These are phyloP conservation scores for Penicillium bovifimosum DNA, from an alignment of 495 filamentous ascomycete species.

Conservation along the genomic window DNA sequence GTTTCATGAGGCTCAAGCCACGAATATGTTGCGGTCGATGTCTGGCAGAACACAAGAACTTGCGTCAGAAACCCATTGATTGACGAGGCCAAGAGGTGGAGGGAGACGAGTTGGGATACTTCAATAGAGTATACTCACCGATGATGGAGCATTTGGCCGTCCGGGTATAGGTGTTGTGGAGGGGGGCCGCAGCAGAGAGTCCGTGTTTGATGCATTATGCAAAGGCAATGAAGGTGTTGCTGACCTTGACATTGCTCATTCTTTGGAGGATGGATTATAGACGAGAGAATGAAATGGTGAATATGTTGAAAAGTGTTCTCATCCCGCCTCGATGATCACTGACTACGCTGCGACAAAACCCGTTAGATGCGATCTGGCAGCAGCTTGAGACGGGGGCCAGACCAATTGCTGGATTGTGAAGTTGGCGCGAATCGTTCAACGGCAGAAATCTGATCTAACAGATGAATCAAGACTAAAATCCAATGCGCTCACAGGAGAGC, in stretches of 20 bases:
- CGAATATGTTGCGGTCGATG: slow-evolving; percentile 55
- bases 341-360: slow-evolving; percentile 7
- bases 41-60: slow-evolving; percentile 27
- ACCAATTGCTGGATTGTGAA: slow-evolving; percentile 11
- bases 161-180: slow-evolving; percentile 34
- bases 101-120: not conserved
- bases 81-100: not conserved
- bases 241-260: slow-evolving; percentile 60
- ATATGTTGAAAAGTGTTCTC: slow-evolving; percentile 23
- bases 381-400: slow-evolving; percentile 21
- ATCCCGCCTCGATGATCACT: slow-evolving; percentile 28
- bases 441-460: slow-evolving; percentile 2
- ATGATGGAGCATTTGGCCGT: slow-evolving; percentile 29
- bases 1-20: slow-evolving; percentile 69
- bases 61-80: slow-evolving; percentile 6
- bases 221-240: slow-evolving; percentile 51
- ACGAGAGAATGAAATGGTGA: slow-evolving; percentile 9
- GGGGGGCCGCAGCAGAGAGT: slow-evolving; percentile 28
- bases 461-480: not conserved
- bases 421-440: slow-evolving; percentile 3
- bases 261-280: slow-evolving; percentile 22
- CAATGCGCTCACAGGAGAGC: not conserved
- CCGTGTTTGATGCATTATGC: slow-evolving; percentile 44
- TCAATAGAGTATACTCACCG: slow-evolving; percentile 22
- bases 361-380: slow-evolving; percentile 35